Evolutionary conservation across 2,329 filamentous ascomycete species (phyloP).

Genomic region (Ceratocystis variospora): DNA sequence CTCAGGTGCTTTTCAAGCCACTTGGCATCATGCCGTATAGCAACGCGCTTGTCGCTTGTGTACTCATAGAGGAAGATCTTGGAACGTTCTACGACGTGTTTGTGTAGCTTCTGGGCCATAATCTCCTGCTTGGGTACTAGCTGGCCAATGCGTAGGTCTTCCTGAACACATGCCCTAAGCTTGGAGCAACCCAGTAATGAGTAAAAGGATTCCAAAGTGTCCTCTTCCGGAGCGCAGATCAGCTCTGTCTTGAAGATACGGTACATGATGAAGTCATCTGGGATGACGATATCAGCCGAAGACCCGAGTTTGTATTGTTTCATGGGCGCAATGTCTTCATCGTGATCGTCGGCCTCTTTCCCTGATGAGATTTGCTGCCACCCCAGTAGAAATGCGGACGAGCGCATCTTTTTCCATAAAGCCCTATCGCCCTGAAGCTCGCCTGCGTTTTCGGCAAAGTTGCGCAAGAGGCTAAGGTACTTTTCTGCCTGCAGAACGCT

Average conservation of each 20-base stretch:
- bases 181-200: constrained; percentile 61
- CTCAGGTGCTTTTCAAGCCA: constrained; percentile 81
- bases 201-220: constrained; percentile 74
- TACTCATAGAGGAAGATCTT: constrained; percentile 79
- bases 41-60: constrained; percentile 53
- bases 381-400: constrained; percentile 64
- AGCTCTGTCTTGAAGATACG: constrained; percentile 75
- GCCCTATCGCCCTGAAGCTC: constrained; percentile 64
- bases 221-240: constrained; percentile 80
- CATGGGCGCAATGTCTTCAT: constrained; percentile 49
- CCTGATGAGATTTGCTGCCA: constrained; percentile 37
- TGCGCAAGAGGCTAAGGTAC: constrained; percentile 70
- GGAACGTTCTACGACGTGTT: constrained; percentile 72
- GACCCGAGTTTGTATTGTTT: constrained; percentile 66
- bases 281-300: constrained; percentile 58
- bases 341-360: constrained; percentile 20
- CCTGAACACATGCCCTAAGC: constrained; percentile 64
- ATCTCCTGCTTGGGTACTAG: constrained; percentile 51
- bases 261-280: constrained; percentile 83
- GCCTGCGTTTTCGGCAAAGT: constrained; percentile 58
- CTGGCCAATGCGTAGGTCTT: constrained; percentile 59
- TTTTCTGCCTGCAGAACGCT: constrained; percentile 72
- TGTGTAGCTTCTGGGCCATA: constrained; percentile 54
- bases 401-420: constrained; percentile 62
- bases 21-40: constrained; percentile 72